Evolutionary conservation across 176 grass and related monocot genomes (phyloP).

Genomic region (Phoenix dactylifera): DNA sequence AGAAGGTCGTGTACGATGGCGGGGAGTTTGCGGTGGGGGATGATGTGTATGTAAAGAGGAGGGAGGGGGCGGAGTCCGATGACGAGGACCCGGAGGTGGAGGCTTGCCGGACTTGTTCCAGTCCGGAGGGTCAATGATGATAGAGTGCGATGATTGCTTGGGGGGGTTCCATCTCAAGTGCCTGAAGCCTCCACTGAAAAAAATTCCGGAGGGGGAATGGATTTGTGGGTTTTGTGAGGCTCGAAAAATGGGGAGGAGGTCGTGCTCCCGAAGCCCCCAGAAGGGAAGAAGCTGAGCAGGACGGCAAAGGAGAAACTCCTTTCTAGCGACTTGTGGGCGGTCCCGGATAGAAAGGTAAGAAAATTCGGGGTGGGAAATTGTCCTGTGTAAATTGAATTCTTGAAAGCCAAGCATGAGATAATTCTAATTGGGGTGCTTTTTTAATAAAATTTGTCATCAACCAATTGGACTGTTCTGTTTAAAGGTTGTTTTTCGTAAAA

Average conservation of each 20-base stretch:
- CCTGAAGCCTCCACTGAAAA: conserved; percentile 59
- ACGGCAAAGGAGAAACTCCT: conserved; percentile 83
- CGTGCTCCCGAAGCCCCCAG: conserved; percentile 40
- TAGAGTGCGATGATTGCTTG: conserved; percentile 87
- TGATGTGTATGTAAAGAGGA: conserved; percentile 81
- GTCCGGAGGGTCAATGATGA: conserved; percentile 42
- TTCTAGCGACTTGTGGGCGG: conserved; percentile 70
- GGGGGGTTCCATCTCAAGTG: conserved; percentile 83
- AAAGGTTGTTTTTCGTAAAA: no score
- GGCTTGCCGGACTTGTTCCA: conserved; percentile 66
- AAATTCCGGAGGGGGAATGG: conserved; percentile 82
- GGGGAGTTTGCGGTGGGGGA: conserved; percentile 59
- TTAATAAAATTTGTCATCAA: no score
- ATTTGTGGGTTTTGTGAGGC: conserved; percentile 60
- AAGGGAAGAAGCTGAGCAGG: conserved; percentile 48
- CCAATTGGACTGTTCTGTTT: no score
- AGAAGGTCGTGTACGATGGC: conserved; percentile 61
- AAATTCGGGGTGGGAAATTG: background rate
- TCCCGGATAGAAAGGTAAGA: conserved; percentile 57
- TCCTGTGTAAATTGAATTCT: no score
- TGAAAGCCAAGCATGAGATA: no score
- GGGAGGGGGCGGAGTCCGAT: conserved; percentile 52
- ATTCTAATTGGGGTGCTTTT: no score
- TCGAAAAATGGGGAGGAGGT: conserved; percentile 31
- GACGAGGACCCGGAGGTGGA: conserved; percentile 55